Evolutionary conservation across 2,329 filamentous ascomycete species (phyloP).

Genomic region (Rutstroemia sydowiana): DNA sequence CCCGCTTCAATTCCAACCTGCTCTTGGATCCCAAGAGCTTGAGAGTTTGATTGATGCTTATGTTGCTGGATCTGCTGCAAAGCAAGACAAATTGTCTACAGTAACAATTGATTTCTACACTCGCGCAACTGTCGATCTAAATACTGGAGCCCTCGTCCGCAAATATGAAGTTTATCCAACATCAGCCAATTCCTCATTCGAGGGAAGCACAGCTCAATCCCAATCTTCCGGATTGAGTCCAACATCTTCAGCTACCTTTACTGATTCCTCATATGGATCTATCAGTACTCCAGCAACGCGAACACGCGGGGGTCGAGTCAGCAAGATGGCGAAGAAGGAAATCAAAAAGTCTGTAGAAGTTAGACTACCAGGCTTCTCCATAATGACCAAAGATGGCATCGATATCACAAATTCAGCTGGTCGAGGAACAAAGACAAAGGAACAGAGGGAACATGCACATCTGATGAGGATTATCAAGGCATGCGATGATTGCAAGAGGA

Average conservation of each 20-base stretch:
- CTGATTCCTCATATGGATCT: slow-evolving; percentile 22
- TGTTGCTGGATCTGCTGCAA: slow-evolving; percentile 44
- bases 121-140: slow-evolving; percentile 48
- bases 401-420: slow-evolving; percentile 58
- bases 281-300: slow-evolving; percentile 20
- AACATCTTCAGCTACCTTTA: slow-evolving; percentile 40
- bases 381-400: slow-evolving; percentile 54
- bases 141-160: slow-evolving; percentile 50
- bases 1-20: slow-evolving; percentile 57
- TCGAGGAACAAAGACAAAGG: slow-evolving; percentile 58
- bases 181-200: slow-evolving; percentile 37
- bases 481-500: slow-evolving; percentile 54
- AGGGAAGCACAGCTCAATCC: slow-evolving; percentile 21
- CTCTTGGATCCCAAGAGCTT: slow-evolving; percentile 54
- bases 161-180: slow-evolving; percentile 32
- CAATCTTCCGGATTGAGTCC: slow-evolving; percentile 49
- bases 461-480: slow-evolving; percentile 61
- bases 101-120: slow-evolving; percentile 55
- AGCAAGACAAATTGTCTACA: slow-evolving; percentile 51
- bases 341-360: slow-evolving; percentile 22
- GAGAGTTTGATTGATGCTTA: slow-evolving; percentile 53
- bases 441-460: slow-evolving; percentile 60
- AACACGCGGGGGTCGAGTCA: slow-evolving; percentile 14
- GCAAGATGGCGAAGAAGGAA: slow-evolving; percentile 26
- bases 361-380: slow-evolving; percentile 54